Evolutionary conservation across 495 filamentous ascomycete genomes (phyloP).

Genomic region (Trypethelium eluteriae): DNA sequence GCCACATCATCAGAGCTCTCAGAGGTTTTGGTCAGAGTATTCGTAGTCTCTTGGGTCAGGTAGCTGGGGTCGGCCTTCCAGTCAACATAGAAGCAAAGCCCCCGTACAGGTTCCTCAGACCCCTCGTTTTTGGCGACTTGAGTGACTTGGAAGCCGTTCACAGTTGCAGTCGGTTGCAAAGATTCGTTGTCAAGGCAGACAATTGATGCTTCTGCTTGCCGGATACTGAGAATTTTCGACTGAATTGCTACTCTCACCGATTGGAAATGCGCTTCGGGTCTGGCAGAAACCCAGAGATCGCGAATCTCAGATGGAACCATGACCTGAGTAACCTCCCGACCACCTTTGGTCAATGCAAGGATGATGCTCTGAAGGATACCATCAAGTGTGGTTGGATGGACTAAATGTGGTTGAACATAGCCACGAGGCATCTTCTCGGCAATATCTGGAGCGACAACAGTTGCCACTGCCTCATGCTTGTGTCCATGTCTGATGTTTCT

Average conservation of each 20-base stretch:
- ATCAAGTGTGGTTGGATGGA: conserved; percentile 47
- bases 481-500: neutral
- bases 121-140: conserved; percentile 9
- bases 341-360: conserved; percentile 6
- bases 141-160: conserved; percentile 5
- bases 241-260: neutral
- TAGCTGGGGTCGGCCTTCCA: neutral
- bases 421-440: conserved; percentile 37
- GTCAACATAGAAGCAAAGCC: conserved; percentile 6
- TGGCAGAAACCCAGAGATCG: conserved; percentile 9
- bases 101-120: neutral
- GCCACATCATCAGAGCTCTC: conserved; percentile 1
- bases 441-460: conserved; percentile 33
- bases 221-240: neutral
- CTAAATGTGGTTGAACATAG: conserved; percentile 39
- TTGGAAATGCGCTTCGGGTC: conserved; percentile 6
- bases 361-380: conserved; percentile 15
- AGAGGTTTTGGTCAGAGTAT: neutral
- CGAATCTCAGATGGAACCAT: conserved; percentile 12
- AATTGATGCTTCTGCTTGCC: conserved; percentile 7
- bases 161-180: neutral
- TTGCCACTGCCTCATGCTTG: conserved; percentile 1
- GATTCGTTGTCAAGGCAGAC: neutral
- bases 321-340: neutral
- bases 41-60: neutral